Evolutionary conservation across 108 stramenopile species (phyloP), one percentile per base, ranked within the genome.

Genomic region (Aurantiochytrium sp.): DNA sequence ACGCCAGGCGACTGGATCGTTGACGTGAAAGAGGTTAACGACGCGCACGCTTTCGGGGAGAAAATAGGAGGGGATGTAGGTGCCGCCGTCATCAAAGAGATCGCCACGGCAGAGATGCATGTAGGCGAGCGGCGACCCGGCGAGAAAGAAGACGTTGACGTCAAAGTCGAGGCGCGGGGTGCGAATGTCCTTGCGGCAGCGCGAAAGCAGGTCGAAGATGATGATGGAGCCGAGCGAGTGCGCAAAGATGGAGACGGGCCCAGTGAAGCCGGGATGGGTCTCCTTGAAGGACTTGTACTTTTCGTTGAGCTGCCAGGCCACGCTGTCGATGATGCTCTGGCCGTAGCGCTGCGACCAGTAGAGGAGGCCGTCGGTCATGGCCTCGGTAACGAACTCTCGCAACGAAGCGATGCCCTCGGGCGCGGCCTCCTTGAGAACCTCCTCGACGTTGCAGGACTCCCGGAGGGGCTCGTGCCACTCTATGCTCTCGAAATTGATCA

Each of bases 401-500:
- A 65, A 34, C 6, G 59, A 65, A 19, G 59, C 59, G 2, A 65
- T 65, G 32, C 59, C 59, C 34, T 65, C 59, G 59, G 59, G 59
- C 2, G 59, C 59, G 27, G 59, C 59, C 34, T 65, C 59, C 34
- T 65, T 65, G 34, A 65, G 59, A 12, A 65, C 59, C 34, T 65
- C 59, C 19, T 65, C 59, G 27, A 65, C 59, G 59, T 65, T 65
- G 34, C 59, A 65, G 6, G 59, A 30, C 34, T 65, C 59, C 15
- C 59, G 59, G 59, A 65, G 59, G 59, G 59, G 59, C 59, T 65
- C 59, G 59, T 65, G 59, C 59, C 59, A 65, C 2, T 65, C 59
- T 8, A 65, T 65, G 59, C 59, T 65, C 34, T 65, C 59, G 19
- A 65, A 65, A 27, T 65, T 65, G 2, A 65, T 30, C 32, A 34